These are phyloP conservation scores for Aspergillus spinulosporus DNA, from an alignment of 2,329 filamentous ascomycete species.

Conservation along the genomic window DNA sequence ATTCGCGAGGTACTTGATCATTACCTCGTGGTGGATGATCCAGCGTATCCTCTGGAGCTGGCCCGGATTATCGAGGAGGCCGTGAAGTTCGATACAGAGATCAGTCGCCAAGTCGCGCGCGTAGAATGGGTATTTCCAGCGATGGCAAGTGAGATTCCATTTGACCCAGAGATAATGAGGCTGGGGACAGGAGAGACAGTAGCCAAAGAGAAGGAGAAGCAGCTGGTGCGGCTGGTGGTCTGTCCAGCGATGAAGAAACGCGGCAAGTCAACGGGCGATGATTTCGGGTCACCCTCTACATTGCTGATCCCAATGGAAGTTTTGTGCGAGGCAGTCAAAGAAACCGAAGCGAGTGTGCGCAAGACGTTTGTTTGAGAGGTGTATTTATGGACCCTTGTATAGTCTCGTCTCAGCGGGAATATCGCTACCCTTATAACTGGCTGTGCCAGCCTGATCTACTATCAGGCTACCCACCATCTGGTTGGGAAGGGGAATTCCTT, in stretches of 20 bases:
- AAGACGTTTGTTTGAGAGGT: background rate
- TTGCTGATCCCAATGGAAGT: background rate
- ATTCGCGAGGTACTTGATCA: background rate
- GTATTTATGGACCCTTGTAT: no score
- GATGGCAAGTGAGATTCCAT: background rate
- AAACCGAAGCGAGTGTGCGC: background rate
- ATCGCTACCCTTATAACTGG: no score
- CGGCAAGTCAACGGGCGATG: constrained; percentile 6
- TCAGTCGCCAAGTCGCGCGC: background rate
- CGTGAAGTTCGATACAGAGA: background rate
- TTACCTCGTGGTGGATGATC: background rate
- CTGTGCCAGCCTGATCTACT: no score
- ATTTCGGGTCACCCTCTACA: background rate
- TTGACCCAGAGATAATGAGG: background rate
- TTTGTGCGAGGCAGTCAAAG: background rate
- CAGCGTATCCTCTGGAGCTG: background rate
- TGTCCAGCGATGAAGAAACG: constrained; percentile 5
- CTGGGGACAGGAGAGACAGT: background rate
- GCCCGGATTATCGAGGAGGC: constrained; percentile 3
- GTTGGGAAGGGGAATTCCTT: no score
- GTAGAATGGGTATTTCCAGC: constrained; percentile 5
- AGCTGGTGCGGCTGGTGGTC: background rate
- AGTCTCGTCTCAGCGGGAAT: no score
- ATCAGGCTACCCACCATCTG: no score
- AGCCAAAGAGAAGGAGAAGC: background rate